Percentiles rank a stretch among this genome's conserved stretches.
phyloP scores from a whole-genome alignment of 192 early-diverging fungal genomes.

The Tieghemiomyces parasiticus region DNA sequence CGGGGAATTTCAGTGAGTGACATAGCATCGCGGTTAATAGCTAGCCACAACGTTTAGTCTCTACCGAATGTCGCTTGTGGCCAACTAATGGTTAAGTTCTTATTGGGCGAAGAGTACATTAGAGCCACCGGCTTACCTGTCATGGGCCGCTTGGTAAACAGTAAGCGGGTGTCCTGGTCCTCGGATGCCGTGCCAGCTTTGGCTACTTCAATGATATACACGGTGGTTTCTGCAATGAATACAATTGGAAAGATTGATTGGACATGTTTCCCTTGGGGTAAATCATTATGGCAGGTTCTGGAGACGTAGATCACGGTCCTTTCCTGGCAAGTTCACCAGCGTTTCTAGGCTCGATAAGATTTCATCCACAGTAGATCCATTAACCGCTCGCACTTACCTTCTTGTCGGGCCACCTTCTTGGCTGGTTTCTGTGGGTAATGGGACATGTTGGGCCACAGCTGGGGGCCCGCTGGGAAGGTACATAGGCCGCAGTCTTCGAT shows the following conservation, averaged over 20 bases:
- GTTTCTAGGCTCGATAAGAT: neutral
- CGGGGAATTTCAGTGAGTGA: neutral
- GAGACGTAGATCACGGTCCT: neutral
- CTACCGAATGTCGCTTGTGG: neutral
- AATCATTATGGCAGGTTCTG: neutral
- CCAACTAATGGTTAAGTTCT: neutral
- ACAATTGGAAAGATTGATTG: neutral
- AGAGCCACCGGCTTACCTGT: neutral
- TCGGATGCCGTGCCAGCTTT: neutral
- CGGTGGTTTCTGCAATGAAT: neutral
- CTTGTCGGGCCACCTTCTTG: slow-evolving; percentile 44
- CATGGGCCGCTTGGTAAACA: neutral
- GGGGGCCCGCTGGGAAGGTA: neutral
- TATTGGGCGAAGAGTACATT: neutral
- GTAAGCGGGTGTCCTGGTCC: neutral
- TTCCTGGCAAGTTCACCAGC: neutral
- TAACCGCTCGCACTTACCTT: slow-evolving; percentile 23
- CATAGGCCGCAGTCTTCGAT: slow-evolving; percentile 13
- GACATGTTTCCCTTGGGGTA: neutral
- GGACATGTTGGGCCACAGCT: slow-evolving; percentile 7
- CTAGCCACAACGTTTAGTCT: neutral
- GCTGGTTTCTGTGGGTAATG: slow-evolving; percentile 39
- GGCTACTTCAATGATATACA: neutral
- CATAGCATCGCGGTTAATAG: neutral
- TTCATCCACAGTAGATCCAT: neutral